Evolutionary conservation across 495 filamentous ascomycete species (phyloP), one percentile per base, ranked within the genome.

Genomic region (Darksidea phi): DNA sequence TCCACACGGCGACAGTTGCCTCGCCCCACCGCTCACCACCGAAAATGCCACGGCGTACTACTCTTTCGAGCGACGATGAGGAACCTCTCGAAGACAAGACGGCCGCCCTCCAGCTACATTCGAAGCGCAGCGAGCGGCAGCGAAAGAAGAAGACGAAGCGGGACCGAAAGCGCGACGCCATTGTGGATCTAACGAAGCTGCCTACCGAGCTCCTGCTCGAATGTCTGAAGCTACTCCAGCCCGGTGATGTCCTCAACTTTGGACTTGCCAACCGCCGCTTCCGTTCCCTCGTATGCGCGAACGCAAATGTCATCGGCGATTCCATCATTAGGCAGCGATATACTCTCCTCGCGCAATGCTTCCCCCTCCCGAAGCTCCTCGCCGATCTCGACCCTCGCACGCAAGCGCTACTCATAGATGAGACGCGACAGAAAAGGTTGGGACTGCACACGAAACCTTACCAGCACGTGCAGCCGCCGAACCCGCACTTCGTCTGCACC

Each of bases 81-180:
- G 71, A 69, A 49, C 70, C 71, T 0, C 55, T 73, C 21, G 57
- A 71, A n/a, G 72, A 74, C 63, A 69, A 51, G 0, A 74, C 72
- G 8, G 69, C 69, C 24, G 48, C 72, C 3, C 67, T 83, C 13
- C 58, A 72, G 0, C 67, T 79, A 26, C 75, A 67, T 25, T 82
- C 80, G 8, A 83, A 81, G 58, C 75, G 77, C 25, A 81, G 76
- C 0, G 71, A 77, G 45, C 73, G 82, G 2, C 70, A 61, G n/a
- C 68, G 68, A 51, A 80, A 76, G 57, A 79, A 72, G 60, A 66
- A 73, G 25, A 36, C 49, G 11, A 61, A 38, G 1, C 49, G 43
- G 18, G 37, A 67, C 23, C 64, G 74, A 20, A 78, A 76, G 61
- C 75, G 71, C 37, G 74, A 64, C 57, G 4, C 55, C 18, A 38